A percentile compares a stretch with the other conserved stretches of the same genome.
Evolutionary conservation across 768 basidiomycete genomes (phyloP).

Genomic region (Termitomyces sp.): DNA sequence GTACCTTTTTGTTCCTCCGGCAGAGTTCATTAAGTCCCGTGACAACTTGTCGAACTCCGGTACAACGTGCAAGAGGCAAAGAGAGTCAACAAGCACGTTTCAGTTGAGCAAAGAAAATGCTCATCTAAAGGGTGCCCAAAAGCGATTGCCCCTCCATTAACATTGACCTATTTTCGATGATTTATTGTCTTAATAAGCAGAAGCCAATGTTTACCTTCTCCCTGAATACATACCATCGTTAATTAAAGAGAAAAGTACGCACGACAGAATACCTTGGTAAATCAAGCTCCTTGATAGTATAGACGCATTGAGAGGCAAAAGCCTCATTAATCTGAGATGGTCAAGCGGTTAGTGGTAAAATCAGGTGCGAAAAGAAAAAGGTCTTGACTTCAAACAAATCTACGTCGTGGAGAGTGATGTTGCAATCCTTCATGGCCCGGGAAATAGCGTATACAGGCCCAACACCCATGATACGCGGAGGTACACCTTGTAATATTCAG

Average conservation of each 20-base stretch:
- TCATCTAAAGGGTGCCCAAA: slow-evolving; percentile 80
- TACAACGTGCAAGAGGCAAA: slow-evolving; percentile 48
- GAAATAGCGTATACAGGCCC: slow-evolving; percentile 86
- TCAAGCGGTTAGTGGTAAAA: neutral
- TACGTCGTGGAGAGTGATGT: slow-evolving; percentile 63
- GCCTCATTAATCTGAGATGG: slow-evolving; percentile 78
- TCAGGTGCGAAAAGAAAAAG: neutral
- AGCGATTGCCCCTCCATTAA: slow-evolving; percentile 89
- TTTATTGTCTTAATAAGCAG: neutral
- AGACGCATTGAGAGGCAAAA: slow-evolving; percentile 80
- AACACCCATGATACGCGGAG: slow-evolving; percentile 85
- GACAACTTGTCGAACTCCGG: slow-evolving; percentile 80
- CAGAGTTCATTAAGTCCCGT: slow-evolving; percentile 76
- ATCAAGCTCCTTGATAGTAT: slow-evolving; percentile 61
- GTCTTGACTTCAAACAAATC: slow-evolving; percentile 69
- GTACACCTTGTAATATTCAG: slow-evolving; percentile 40
- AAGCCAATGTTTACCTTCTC: slow-evolving; percentile 26
- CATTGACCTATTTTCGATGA: slow-evolving; percentile 53
- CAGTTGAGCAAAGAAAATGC: slow-evolving; percentile 22
- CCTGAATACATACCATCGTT: slow-evolving; percentile 15
- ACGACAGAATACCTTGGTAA: slow-evolving; percentile 35
- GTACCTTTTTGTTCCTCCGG: slow-evolving; percentile 65
- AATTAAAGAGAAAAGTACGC: neutral
- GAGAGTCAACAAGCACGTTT: neutral
- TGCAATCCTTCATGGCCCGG: slow-evolving; percentile 60